phyloP scores from a whole-genome alignment of 148 eudicot species.

The Bassia scoparia region DNA sequence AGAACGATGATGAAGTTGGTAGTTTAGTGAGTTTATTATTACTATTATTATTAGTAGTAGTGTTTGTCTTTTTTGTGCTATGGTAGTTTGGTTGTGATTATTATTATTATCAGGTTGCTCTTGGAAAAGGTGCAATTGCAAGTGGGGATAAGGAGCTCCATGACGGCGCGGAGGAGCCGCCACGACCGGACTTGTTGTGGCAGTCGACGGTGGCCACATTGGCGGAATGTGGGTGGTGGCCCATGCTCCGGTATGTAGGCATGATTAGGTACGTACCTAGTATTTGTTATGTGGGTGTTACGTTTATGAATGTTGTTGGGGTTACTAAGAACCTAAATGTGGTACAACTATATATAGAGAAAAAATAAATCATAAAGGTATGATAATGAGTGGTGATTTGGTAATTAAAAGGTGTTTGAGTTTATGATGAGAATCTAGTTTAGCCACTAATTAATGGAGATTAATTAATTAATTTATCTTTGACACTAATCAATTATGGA shows the following conservation, averaged over 20 bases:
- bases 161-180: conserved; percentile 62
- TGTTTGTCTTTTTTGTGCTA: not conserved
- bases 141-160: conserved; percentile 56
- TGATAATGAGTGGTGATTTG: not conserved
- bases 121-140: conserved; percentile 44
- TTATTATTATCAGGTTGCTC: too few relatives aligned
- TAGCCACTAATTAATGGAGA: conserved; percentile 24
- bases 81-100: not conserved
- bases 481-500: conserved; percentile 23
- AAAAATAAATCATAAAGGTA: not conserved
- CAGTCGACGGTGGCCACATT: conserved; percentile 57
- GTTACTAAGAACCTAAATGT: not conserved
- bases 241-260: conserved; percentile 17
- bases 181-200: conserved; percentile 69
- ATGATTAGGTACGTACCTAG: not conserved
- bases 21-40: too few relatives aligned
- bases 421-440: conserved; percentile 36
- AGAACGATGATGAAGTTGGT: not conserved
- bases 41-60: too few relatives aligned
- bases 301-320: not conserved
- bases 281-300: not conserved
- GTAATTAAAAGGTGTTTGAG: not conserved
- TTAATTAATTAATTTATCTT: conserved; percentile 27
- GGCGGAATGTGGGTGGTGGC: conserved; percentile 36
- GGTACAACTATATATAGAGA: conserved; percentile 16